Percentiles rank a stretch among this genome's conserved stretches.
Evolutionary conservation across 495 filamentous ascomycete genomes (phyloP).

Genomic region (Penicillium pancosmium): DNA sequence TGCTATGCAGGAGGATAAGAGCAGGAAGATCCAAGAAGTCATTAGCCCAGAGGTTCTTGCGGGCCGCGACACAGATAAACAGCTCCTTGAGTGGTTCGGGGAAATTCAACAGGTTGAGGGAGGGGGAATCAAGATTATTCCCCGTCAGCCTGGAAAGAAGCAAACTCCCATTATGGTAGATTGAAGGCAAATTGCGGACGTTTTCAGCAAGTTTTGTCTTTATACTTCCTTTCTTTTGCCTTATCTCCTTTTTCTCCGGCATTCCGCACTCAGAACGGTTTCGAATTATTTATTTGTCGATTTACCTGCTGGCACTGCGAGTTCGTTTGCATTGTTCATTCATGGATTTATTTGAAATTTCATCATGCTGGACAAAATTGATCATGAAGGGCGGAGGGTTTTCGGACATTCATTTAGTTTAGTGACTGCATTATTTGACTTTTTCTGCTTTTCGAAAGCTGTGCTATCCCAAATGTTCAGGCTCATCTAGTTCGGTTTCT

Average conservation of each 20-base stretch:
- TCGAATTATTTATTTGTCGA: neutral
- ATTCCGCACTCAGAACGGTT: neutral
- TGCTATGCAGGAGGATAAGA: constrained; percentile 27
- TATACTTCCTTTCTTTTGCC: neutral
- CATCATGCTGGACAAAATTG: too few relatives aligned
- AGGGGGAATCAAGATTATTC: neutral
- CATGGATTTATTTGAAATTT: too few relatives aligned
- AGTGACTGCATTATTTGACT: too few relatives aligned
- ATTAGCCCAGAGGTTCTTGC: neutral
- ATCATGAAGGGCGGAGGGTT: too few relatives aligned
- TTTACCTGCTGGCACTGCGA: neutral
- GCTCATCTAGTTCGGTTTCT: too few relatives aligned
- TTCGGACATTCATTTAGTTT: too few relatives aligned
- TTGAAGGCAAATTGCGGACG: too few relatives aligned
- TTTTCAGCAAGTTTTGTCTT: too few relatives aligned
- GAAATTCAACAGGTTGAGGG: neutral
- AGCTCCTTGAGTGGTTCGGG: neutral
- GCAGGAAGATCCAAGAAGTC: neutral
- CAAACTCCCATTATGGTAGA: too few relatives aligned
- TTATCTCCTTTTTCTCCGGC: neutral
- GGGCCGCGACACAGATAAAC: neutral
- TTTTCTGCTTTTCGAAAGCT: too few relatives aligned
- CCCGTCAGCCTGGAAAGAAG: too few relatives aligned
- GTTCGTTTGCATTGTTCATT: neutral
- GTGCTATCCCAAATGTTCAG: too few relatives aligned